Evolutionary conservation across 78 protist genomes (phyloP), one percentile per base, ranked within the genome.

Genomic region (Parvularia atlantis): DNA sequence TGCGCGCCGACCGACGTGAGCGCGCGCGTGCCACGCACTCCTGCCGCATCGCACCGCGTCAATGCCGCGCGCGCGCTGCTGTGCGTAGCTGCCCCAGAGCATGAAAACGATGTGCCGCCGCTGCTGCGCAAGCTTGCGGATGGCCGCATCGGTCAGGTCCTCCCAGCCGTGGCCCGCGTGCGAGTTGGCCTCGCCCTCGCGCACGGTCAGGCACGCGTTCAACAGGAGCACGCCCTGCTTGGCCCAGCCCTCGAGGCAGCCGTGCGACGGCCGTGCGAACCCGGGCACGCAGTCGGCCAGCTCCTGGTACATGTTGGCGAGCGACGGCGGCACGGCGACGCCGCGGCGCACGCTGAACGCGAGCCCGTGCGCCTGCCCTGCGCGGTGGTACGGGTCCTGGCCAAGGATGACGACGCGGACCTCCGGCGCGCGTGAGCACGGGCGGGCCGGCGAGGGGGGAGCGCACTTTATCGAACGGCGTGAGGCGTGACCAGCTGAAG

Each of bases 291-390:
- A 88, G 40, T 7, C 37, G 36, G 39, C 46, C 3, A 87, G 61
- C 70, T 90, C 95, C 16, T 64, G 75, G 61, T 50, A 89, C 9
- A 90, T 90, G 66, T 90, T 90, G 33, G 11, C 26, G 19, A 86
- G 57, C 1, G 77, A 30, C n/a, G 85, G 72, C 19, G 91, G 91
- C 14, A 22, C 11, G 2, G 48, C 6, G 17, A 75, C 60, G 19
- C 87, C 82, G 20, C 44, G 61, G 14, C 22, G 71, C 9, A 91
- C 94, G 9, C 86, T 72, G 59, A 90, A 91, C 36, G 81, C 40
- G 2, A 91, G 73, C 5, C 95, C 95, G 61, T 91, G 86, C 1
- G 94, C 95, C 63, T 90, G 95, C 24, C 85, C 74, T 14, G 48
- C 33, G 7, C 65, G 41, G 22, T 71, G 71, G 39, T 90, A 90